Percentiles rank a stretch among this genome's conserved stretches.
Evolutionary conservation across 345 rosid species (phyloP).

Genomic region (Hibiscus syriacus): DNA sequence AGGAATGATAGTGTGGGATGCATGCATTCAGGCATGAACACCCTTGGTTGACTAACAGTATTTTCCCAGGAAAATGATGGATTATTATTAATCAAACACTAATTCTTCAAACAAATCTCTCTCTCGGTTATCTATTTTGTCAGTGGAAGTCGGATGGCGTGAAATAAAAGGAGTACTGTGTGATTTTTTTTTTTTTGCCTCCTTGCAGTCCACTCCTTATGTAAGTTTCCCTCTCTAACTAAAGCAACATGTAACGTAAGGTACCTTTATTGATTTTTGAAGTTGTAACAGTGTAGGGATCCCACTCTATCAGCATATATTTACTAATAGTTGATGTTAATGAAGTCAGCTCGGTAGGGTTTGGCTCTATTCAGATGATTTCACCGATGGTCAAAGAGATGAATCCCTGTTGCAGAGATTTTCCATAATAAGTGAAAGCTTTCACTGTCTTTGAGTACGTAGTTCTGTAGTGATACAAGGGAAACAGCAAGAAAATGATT

Average conservation of each 20-base stretch:
- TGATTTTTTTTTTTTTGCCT: neutral
- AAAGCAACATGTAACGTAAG: neutral
- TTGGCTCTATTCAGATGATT: neutral
- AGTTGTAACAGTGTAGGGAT: neutral
- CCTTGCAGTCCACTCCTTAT: neutral
- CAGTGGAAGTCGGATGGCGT: conserved; percentile 1
- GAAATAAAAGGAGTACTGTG: neutral
- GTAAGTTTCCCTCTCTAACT: neutral
- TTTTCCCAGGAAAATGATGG: neutral
- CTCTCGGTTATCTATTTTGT: conserved; percentile 1
- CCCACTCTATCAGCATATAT: neutral
- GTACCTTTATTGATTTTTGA: neutral
- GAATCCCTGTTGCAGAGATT: neutral
- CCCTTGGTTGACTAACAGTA: neutral
- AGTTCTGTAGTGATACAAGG: neutral
- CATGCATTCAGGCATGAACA: too few species aligned
- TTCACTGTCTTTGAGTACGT: neutral
- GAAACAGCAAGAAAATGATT: neutral
- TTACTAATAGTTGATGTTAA: too few species aligned
- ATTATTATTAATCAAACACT: neutral
- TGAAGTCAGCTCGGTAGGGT: neutral
- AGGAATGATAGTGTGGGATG: neutral
- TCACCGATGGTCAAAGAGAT: neutral
- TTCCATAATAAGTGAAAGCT: neutral
- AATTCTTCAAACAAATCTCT: neutral